Percentiles rank a stretch among this genome's conserved stretches.
Conservation (phyloP, 2,329 filamentous ascomycete species). For the Phaeosphaeriaceae sp. region DNA sequence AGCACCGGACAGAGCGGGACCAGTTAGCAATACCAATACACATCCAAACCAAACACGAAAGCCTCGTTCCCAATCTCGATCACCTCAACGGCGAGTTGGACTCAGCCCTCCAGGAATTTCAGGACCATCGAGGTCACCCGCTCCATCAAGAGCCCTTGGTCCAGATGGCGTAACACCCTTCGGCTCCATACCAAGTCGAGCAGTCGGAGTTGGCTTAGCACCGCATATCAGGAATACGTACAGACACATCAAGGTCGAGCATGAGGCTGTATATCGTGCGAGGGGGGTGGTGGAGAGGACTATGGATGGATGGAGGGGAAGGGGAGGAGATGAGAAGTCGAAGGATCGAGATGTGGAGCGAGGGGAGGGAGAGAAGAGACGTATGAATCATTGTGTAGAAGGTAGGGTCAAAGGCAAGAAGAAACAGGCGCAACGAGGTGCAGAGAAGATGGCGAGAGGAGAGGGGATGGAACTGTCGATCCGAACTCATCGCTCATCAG, state of each 20-base stretch:
- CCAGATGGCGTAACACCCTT: constrained; percentile 23
- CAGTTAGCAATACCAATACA: background rate
- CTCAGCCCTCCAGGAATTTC: background rate
- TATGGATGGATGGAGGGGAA: constrained; percentile 13
- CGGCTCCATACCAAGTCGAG: constrained; percentile 23
- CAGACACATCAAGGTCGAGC: constrained; percentile 30
- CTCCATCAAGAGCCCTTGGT: constrained; percentile 7
- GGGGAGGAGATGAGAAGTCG: background rate
- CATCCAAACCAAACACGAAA: background rate
- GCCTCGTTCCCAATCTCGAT: background rate
- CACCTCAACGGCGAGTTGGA: background rate
- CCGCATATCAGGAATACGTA: constrained; percentile 27
- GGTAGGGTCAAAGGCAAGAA: background rate
- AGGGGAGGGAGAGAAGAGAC: background rate
- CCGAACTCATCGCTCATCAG: background rate
- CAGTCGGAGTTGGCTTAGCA: constrained; percentile 22
- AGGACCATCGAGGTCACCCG: background rate
- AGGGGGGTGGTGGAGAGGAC: constrained; percentile 22
- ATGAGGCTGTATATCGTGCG: constrained; percentile 19
- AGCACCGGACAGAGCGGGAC: background rate
- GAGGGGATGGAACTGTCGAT: background rate
- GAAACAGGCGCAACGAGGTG: no score
- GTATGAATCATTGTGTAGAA: background rate
- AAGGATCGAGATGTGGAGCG: background rate
- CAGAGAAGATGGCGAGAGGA: background rate